Base-by-base conservation (phyloP, 2,329 filamentous ascomycete genomes). In the Phialophora chinensis region DNA sequence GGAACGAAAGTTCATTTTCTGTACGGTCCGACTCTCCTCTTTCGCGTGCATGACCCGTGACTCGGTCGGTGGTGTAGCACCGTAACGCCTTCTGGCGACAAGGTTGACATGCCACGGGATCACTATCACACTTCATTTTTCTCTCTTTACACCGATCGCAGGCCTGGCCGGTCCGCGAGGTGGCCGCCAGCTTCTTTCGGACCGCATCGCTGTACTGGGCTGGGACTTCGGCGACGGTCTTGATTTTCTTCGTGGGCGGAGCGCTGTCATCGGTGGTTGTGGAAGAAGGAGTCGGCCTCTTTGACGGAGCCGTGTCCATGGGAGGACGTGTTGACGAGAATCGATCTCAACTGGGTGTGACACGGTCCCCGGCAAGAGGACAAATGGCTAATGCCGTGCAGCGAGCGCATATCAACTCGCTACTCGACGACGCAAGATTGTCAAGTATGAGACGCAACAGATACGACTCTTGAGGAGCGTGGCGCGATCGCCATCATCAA, bases 131-230 rank as follows among this genome's bases (percentile, higher is more conserved):
- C 75, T 91, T 88, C 73, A 96, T 96, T 80, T 96, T 96, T 72
- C 92, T 88, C 65, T 92, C 84, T 90, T 92, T 95, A 84, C 92
- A 96, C 63, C 92, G 85, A 79, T 96, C 92, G 83, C 92, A 96
- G 35, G 92, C 92, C 80, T 96, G 92, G 10, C 92, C 92, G 0
- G 92, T 96, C 65, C 87, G 81, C 69, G 83, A 84, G 64, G 80
- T 80, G 60, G 80, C 78, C 62, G 87, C 78, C 72, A 83, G 83
- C 77, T 86, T 85, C 77, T 82, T 85, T 27, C 71, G 71, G 55
- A 84, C 82, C 14, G 79, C 76, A 65, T 77, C 74, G 60, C 78
- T 80, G 71, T 80, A 81, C 63, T 80, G 78, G 27, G 76, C 73
- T 23, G 77, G 69, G 47, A 74, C 71, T 44, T 71, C 69, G 20